Base-by-base conservation (phyloP, 768 basidiomycete genomes). In the Leccinum subtestaceum region DNA sequence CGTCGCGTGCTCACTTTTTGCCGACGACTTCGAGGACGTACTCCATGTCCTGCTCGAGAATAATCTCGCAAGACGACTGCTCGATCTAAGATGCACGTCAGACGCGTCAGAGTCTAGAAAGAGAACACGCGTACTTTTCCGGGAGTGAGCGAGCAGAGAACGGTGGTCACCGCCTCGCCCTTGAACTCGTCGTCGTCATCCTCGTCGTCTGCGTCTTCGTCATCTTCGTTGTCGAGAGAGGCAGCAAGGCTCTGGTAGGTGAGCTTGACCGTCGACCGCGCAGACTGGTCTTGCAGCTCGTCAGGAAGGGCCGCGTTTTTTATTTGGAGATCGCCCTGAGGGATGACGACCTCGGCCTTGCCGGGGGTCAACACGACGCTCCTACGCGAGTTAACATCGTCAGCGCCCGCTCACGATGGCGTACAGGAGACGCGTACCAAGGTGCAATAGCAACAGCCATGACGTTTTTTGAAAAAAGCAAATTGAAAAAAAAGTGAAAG, bases 301-400 rank as follows among this genome's bases (percentile, higher is more conserved):
- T 91, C 88, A 54, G 89, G 88, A 52, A 95, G 84, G 2, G 93
- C 83, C 48, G 87, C 85, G 70, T 93, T 94, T 69, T 91, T 93
- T 68, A 97, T 83, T 68, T 82, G 81, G 69, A 95, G 75, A 74
- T 91, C 88, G 36, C 81, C 80, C 56, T 82, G 81, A 58, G 89
- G 83, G 23, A 79, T 68, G 69, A 94, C 63, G 53, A 78, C 75
- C 68, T 84, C 75, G 60, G 80, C 74, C 64, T 88, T 73, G 57
- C 84, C 86, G 15, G 87, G 85, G 27, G 76, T 74, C 49, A 91
- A 72, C 51, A 76, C 77, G 23, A 82, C 66, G 71, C 86, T 87
- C 90, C 90, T 92, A 66, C 15, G 31, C 31, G 61, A 52, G 34
- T 48, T 55, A 21, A 45, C 43, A 7, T 21, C 19, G 19, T 45